Evolutionary conservation across 176 grass and related monocot genomes (phyloP), one percentile per base, ranked within the genome.

Genomic region (Rhynchospora tenuis): DNA sequence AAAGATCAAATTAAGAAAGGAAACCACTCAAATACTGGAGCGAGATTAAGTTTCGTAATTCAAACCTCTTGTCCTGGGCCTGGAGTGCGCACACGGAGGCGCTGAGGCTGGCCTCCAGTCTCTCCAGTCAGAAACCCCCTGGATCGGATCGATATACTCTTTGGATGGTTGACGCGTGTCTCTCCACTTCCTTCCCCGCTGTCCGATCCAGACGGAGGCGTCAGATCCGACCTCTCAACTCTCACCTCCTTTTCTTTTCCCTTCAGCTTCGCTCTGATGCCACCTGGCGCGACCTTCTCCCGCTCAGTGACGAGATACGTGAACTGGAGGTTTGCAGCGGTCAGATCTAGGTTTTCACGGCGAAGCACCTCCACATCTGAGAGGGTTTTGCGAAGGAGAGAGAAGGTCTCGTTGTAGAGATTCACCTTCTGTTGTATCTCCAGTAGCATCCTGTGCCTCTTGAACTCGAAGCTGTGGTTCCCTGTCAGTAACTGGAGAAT

Each of bases 351-450:
- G 81, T 88, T 90, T 62, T 96, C 89, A 68, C 22, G 87, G 87
- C 76, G 74, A 84, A 96, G 89, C 50, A 73, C 67, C 48, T 90
- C 70, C 54, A 89, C 55, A 61, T 96, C 87, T 51, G 75, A 62
- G n/a, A 67, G 75, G 66, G 91, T 62, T 45, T 77, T 56, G 28
- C 64, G 87, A 45, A 96, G 89, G 80, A 62, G 66, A 11, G 79
- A 15, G 85, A 91, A 91, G 93, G 86, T 87, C 16, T 93, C 80
- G 27, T 96, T 70, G 90, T 96, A 93, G 85, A 85, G 82, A 68
- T 91, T 84, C 80, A 69, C 28, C 79, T 91, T 83, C 60, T 91
- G 79, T 71, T 79, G 81, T 14, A 88, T 82, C 69, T 69, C 83
- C 47, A 59, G 58, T 13, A 96, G 85, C 83, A 96, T 84, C 81